Base-by-base conservation (phyloP, 495 filamentous ascomycete species). In the Penicilliopsis zonata region DNA sequence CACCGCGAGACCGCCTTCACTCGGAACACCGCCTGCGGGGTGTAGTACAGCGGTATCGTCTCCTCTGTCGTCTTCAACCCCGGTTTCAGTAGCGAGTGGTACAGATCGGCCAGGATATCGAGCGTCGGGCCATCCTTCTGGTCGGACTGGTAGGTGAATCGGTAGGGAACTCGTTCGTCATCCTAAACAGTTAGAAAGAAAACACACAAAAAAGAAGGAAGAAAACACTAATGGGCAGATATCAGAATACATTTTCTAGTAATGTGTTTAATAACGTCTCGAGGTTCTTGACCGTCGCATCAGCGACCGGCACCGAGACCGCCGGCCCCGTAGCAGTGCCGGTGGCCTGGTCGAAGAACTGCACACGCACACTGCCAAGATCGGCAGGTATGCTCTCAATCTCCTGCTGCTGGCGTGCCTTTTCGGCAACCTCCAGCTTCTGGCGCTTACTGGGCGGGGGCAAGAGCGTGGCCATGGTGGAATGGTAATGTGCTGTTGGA, bases 401-500 rank as follows among this genome's bases (percentile, higher is more conserved):
- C 55, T 87, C 76, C 53, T 92, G 79, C 41, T 94, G 85, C 28
- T 75, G 65, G 36, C 69, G 58, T 10, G 80, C 70, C 49, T 75
- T 77, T 40, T 88, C 81, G 13, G 79, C 67, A 30, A 70, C 70
- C 27, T 78, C 86, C 23, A 75, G 72, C 56, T 78, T 80, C 44
- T 93, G 84, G 29, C 86, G 76, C 60, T 96, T 99, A 31, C 78
- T 85, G 24, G 90, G 92, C 13, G 87, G 92, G 10, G 92, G 92
- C 18, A 78, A 52, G 12, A 90, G 57, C 3, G 90, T 99, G 22
- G 92, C 76, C 92, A 99, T 98, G 23, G 28, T 54, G 37, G 4
- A 23, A n/a, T n/a, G n/a, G n/a, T n/a, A n/a, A 5, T 37, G 35
- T 19, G 39, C 25, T 25, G 28, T 21, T 16, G 26, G 18, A 34